phyloP scores from a whole-genome alignment of 495 filamentous ascomycete species.

The Cladorrhinum samala region DNA sequence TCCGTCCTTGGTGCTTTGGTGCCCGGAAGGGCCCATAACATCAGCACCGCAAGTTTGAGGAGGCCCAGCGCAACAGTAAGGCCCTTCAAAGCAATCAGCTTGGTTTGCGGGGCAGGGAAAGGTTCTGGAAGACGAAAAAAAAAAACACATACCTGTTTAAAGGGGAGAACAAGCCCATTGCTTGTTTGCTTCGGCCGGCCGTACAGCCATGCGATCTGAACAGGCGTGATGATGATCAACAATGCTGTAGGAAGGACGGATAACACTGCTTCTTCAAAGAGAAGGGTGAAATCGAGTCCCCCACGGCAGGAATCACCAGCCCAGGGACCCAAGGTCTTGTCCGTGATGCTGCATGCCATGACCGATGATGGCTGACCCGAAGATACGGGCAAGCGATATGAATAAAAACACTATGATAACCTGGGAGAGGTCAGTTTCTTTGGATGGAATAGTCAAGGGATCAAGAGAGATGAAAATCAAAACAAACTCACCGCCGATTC shows the following conservation, averaged over 20 bases:
- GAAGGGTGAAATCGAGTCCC: conserved; percentile 4
- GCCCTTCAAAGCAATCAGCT: not conserved
- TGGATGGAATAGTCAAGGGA: too few species aligned
- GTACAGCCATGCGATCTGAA: conserved; percentile 2
- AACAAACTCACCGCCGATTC: too few species aligned
- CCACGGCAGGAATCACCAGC: conserved; percentile 3
- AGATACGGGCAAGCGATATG: not conserved
- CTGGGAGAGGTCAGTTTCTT: too few species aligned
- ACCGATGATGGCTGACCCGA: not conserved
- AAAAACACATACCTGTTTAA: not conserved
- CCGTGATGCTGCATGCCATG: conserved; percentile 1
- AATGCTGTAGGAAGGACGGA: conserved; percentile 2
- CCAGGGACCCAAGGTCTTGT: conserved; percentile 4
- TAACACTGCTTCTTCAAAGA: conserved; percentile 4
- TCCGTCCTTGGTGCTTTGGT: conserved; percentile 2
- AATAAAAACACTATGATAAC: too few species aligned
- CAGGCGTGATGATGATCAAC: not conserved
- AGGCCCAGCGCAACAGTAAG: not conserved
- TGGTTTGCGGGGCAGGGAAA: not conserved
- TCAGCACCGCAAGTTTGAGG: conserved; percentile 3
- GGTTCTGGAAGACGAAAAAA: not conserved
- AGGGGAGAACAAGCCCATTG: not conserved
- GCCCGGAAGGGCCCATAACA: conserved; percentile 6
- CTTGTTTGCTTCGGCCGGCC: conserved; percentile 1
- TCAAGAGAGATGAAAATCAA: too few species aligned